Conservation (phyloP, 2,329 filamentous ascomycete species). For the Trematosphaeria pertusa region DNA sequence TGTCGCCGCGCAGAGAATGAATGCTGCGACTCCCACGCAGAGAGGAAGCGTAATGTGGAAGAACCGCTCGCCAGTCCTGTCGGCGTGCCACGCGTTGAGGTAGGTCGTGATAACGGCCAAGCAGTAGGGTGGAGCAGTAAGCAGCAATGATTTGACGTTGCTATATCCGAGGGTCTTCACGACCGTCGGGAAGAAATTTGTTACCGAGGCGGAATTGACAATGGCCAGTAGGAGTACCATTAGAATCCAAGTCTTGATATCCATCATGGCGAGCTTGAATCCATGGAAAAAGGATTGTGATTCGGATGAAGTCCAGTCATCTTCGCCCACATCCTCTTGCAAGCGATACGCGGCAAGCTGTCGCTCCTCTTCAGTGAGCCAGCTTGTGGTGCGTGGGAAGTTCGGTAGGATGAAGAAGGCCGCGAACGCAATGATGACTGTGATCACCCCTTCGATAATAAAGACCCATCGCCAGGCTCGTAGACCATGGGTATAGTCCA, state of each 20-base stretch:
- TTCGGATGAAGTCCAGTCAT: constrained; percentile 47
- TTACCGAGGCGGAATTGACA: constrained; percentile 49
- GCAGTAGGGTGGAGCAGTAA: constrained; percentile 53
- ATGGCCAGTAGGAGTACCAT: constrained; percentile 49
- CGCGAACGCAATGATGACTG: constrained; percentile 64
- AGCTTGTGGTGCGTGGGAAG: constrained; percentile 62
- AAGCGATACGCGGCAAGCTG: constrained; percentile 48
- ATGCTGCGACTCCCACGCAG: constrained; percentile 66
- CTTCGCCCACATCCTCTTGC: constrained; percentile 48
- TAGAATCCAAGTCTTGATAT: constrained; percentile 50
- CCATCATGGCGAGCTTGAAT: constrained; percentile 48
- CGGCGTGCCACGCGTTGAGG: constrained; percentile 73
- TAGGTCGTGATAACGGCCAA: constrained; percentile 67
- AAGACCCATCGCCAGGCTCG: constrained; percentile 72
- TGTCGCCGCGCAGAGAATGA: constrained; percentile 72
- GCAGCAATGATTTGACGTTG: constrained; percentile 59
- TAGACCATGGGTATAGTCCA: constrained; percentile 65
- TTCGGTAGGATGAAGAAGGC: constrained; percentile 70
- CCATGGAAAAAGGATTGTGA: constrained; percentile 49
- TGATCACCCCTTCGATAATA: constrained; percentile 73
- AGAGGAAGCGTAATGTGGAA: constrained; percentile 71
- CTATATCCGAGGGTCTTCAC: constrained; percentile 67
- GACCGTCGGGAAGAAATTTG: constrained; percentile 67
- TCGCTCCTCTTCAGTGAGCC: constrained; percentile 49
- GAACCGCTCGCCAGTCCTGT: constrained; percentile 74